phyloP scores from a whole-genome alignment of 2,329 filamentous ascomycete species.

The Nannizziopsis arthrosporioides region DNA sequence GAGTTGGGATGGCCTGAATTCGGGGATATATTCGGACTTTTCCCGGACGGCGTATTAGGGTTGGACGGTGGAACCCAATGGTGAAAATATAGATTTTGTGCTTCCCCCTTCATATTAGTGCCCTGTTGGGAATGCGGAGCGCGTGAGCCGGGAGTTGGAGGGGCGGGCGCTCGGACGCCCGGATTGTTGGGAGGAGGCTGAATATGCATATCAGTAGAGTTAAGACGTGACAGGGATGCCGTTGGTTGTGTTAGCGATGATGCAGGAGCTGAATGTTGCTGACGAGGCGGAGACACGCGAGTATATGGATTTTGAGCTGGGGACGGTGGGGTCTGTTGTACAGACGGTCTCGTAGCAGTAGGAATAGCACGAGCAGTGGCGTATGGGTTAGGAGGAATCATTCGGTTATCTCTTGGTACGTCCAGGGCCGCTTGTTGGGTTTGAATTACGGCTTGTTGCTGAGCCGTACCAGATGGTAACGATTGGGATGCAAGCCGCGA shows the following conservation, averaged over 20 bases:
- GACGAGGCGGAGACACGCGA: constrained; percentile 20
- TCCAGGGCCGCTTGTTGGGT: constrained; percentile 19
- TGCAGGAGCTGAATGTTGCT: constrained; percentile 13
- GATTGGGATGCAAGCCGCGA: constrained; percentile 14
- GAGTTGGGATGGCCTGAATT: constrained; percentile 36
- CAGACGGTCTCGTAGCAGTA: constrained; percentile 13
- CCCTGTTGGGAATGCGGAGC: constrained; percentile 21
- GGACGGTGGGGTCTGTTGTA: constrained; percentile 18
- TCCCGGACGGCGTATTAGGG: constrained; percentile 63
- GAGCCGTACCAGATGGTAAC: constrained; percentile 11
- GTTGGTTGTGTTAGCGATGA: constrained; percentile 16
- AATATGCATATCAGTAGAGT: constrained; percentile 33
- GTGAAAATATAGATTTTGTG: constrained; percentile 65
- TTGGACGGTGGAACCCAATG: constrained; percentile 80
- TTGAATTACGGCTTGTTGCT: constrained; percentile 17
- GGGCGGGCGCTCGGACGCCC: neutral
- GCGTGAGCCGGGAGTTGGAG: neutral
- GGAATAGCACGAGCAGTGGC: constrained; percentile 18
- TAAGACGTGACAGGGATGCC: constrained; percentile 23
- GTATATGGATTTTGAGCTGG: constrained; percentile 18
- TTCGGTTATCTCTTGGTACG: constrained; percentile 22
- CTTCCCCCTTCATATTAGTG: constrained; percentile 25
- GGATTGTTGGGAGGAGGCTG: constrained; percentile 23
- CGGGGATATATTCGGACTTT: constrained; percentile 44
- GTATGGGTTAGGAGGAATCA: constrained; percentile 29